Evolutionary conservation across 2,329 filamentous ascomycete genomes (phyloP).

Genomic region (Trichoderma oligosporum): DNA sequence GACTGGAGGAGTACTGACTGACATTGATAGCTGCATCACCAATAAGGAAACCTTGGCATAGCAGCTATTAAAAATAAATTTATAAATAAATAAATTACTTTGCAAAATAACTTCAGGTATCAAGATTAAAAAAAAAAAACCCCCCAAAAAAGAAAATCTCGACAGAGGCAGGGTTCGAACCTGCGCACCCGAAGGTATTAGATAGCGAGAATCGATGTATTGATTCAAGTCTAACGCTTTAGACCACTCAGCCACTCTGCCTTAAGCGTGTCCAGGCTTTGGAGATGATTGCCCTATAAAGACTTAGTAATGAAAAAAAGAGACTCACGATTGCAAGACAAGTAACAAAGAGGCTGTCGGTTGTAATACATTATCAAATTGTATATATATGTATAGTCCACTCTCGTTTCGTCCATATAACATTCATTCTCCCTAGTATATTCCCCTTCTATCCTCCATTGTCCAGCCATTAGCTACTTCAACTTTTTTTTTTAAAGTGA

Average conservation of each 20-base stretch:
- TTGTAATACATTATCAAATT: too few species aligned
- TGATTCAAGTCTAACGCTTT: conserved; percentile 20
- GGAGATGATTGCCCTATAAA: background rate
- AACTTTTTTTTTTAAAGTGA: background rate
- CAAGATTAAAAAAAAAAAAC: background rate
- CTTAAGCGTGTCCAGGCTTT: background rate
- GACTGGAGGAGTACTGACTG: too few species aligned
- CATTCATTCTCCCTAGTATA: background rate
- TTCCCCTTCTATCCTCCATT: background rate
- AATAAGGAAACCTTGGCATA: too few species aligned
- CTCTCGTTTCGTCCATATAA: background rate
- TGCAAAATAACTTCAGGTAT: background rate
- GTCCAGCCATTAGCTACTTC: background rate
- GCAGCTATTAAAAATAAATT: too few species aligned
- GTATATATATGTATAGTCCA: background rate
- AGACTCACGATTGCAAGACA: too few species aligned
- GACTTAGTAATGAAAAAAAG: too few species aligned
- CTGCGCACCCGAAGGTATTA: conserved; percentile 20
- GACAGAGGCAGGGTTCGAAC: conserved; percentile 20
- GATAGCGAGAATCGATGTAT: conserved; percentile 15
- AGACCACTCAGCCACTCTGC: conserved; percentile 20
- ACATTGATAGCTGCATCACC: too few species aligned
- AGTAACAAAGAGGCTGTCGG: too few species aligned
- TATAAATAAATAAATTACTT: background rate
- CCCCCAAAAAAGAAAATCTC: conserved; percentile 16